Conservation (phyloP, 495 filamentous ascomycete genomes). For the Paragyromitra xinjiangensis region DNA sequence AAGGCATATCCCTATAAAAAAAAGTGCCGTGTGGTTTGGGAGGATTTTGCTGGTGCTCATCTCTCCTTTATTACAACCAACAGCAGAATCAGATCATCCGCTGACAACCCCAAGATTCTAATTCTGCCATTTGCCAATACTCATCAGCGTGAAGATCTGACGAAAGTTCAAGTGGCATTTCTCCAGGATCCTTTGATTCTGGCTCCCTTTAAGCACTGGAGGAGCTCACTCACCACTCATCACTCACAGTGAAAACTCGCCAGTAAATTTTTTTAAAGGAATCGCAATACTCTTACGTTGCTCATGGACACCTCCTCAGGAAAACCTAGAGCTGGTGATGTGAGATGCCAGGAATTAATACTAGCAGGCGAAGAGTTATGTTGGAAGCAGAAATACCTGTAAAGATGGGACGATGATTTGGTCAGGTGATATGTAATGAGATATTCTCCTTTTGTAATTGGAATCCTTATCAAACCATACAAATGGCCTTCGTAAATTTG, state of each 20-base stretch:
- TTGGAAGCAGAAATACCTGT: not conserved
- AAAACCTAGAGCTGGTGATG: not conserved
- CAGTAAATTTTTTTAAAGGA: not conserved
- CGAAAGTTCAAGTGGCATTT: not conserved
- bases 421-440: not conserved
- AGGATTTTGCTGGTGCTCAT: not conserved
- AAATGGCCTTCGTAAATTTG: not conserved
- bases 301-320: not conserved
- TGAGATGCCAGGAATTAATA: not conserved
- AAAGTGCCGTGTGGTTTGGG: not conserved
- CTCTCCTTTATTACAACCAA: slow-evolving; percentile 10
- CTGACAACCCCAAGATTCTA: not conserved
- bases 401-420: not conserved
- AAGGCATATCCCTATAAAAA: not conserved
- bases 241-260: not conserved
- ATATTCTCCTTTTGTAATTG: not conserved
- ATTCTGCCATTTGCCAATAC: not conserved
- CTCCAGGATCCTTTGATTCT: not conserved
- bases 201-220: not conserved
- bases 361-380: not conserved
- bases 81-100: not conserved
- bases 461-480: not conserved
- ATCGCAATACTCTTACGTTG: not conserved
- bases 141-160: not conserved
- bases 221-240: not conserved